These are phyloP conservation scores for Orychophragmus violaceus DNA, from an alignment of 345 rosid species.

Conservation along the genomic window DNA sequence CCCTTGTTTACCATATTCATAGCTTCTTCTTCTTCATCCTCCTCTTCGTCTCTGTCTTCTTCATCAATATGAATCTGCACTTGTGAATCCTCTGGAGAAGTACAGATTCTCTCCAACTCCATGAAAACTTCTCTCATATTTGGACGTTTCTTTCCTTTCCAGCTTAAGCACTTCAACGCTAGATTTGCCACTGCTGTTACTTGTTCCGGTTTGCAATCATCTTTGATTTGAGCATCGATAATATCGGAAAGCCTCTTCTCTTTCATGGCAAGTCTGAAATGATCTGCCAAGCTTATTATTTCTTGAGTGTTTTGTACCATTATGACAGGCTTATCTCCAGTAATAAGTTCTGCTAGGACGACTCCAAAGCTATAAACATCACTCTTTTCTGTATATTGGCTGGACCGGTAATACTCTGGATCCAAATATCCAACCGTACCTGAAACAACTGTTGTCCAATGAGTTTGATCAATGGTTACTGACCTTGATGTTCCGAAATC, in stretches of 20 bases:
- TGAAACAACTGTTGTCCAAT: conserved; percentile 14
- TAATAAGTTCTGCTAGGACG: conserved; percentile 1
- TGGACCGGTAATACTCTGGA: conserved; percentile 22
- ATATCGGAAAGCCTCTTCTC: conserved; percentile 36
- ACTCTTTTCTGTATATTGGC: conserved; percentile 23
- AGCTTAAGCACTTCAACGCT: conserved; percentile 44
- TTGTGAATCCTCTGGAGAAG: not conserved
- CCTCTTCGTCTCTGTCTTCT: not conserved
- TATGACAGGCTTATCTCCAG: conserved; percentile 21
- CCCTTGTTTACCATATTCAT: not conserved
- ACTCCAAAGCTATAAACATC: conserved; percentile 28
- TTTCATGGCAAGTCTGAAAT: conserved; percentile 33
- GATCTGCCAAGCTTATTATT: conserved; percentile 38
- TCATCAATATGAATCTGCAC: not conserved
- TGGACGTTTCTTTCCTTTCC: conserved; percentile 44
- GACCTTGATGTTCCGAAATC: conserved; percentile 31
- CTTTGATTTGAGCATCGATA: conserved; percentile 37
- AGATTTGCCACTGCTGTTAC: conserved; percentile 42
- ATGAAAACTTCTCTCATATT: conserved; percentile 44
- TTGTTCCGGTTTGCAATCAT: conserved; percentile 38
- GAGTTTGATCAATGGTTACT: conserved; percentile 28
- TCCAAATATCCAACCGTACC: conserved; percentile 27
- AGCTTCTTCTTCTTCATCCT: conserved; percentile 1
- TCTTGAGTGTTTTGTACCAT: conserved; percentile 37
- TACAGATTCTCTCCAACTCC: conserved; percentile 32